Evolutionary conservation across 352 stramenopile genomes (phyloP).

Genomic region (Phytopythium aichiense): DNA sequence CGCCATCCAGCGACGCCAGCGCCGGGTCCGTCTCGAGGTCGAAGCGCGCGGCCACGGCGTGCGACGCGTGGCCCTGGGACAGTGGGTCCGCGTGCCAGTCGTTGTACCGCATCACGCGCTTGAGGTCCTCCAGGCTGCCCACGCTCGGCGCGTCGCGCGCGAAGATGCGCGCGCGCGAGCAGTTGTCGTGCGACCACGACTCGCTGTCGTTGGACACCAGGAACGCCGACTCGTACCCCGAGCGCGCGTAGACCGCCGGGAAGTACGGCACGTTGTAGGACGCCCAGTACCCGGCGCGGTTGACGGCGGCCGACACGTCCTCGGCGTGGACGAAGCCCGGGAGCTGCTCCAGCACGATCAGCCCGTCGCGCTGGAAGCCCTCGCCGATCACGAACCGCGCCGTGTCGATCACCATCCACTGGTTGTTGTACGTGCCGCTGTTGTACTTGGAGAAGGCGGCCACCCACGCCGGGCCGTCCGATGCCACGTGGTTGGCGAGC

Average conservation of each 20-base stretch:
- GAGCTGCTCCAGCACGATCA: slow-evolving; percentile 75
- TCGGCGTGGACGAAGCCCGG: slow-evolving; percentile 45
- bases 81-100: slow-evolving; percentile 54
- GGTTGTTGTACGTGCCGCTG: slow-evolving; percentile 82
- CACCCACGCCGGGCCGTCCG: slow-evolving; percentile 43
- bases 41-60: slow-evolving; percentile 59
- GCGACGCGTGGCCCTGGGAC: slow-evolving; percentile 35
- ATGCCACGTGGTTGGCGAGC: slow-evolving; percentile 43
- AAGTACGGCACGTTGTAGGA: slow-evolving; percentile 88
- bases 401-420: slow-evolving; percentile 80
- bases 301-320: slow-evolving; percentile 51
- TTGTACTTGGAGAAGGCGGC: slow-evolving; percentile 50
- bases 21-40: slow-evolving; percentile 45
- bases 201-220: slow-evolving; percentile 26
- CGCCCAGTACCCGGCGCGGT: slow-evolving; percentile 62
- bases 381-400: slow-evolving; percentile 39
- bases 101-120: slow-evolving; percentile 66
- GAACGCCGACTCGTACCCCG: slow-evolving; percentile 44
- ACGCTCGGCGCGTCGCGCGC: slow-evolving; percentile 41
- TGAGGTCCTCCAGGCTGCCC: slow-evolving; percentile 40
- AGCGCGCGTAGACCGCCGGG: slow-evolving; percentile 42
- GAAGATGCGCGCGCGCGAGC: slow-evolving; percentile 55
- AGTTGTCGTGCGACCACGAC: slow-evolving; percentile 41
- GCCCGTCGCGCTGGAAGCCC: slow-evolving; percentile 35
- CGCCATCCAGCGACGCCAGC: slow-evolving; percentile 39